Percentiles rank a stretch among this genome's conserved stretches.
These are phyloP conservation scores for Bruguiera gymnorhiza DNA, from an alignment of 345 rosid genomes.

Conservation along the genomic window DNA sequence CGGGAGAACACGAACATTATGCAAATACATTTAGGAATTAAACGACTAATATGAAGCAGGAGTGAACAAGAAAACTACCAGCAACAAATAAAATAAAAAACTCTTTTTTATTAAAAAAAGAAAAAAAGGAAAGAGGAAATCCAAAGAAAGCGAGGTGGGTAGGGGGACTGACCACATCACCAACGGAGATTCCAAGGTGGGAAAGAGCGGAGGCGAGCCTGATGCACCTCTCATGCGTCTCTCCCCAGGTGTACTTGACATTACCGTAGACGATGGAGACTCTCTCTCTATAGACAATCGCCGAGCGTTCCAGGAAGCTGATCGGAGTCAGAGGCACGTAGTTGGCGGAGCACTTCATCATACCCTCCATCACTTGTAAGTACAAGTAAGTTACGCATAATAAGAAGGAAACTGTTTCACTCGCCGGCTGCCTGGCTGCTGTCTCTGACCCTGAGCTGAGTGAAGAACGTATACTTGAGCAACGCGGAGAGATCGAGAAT, in stretches of 20 bases:
- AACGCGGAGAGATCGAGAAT: too few species aligned
- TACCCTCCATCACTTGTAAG: slow-evolving; percentile 38
- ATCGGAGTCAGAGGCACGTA: slow-evolving; percentile 54
- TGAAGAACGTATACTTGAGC: too few species aligned
- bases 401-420: neutral
- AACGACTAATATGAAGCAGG: neutral
- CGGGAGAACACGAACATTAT: neutral
- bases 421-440: too few species aligned
- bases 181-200: slow-evolving; percentile 39
- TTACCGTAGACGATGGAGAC: slow-evolving; percentile 46
- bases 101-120: neutral
- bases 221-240: slow-evolving; percentile 50
- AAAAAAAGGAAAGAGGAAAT: too few species aligned
- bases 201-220: slow-evolving; percentile 59
- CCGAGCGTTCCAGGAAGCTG: slow-evolving; percentile 57
- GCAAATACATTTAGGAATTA: neutral
- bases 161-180: slow-evolving; percentile 43
- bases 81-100: neutral
- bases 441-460: too few species aligned
- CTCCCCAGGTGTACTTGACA: slow-evolving; percentile 49
- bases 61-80: too few species aligned
- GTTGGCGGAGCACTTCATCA: slow-evolving; percentile 48
- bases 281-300: slow-evolving; percentile 43
- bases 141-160: too few species aligned
- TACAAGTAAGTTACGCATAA: neutral